Evolutionary conservation across 768 basidiomycete genomes (phyloP).

Genomic region (Tricholoma matsutake): DNA sequence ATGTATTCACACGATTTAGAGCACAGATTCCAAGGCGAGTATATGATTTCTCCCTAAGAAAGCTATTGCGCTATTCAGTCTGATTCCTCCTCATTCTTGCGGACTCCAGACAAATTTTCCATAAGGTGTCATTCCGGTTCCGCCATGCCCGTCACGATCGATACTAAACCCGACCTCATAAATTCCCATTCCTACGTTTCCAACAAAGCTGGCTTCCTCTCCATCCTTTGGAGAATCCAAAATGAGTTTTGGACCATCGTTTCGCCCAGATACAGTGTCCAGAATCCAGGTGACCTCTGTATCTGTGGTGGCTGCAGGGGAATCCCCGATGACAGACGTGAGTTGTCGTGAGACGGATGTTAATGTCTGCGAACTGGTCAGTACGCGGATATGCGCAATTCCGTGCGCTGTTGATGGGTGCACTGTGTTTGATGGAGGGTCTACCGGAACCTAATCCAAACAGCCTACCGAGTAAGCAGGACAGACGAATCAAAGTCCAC

Average conservation of each 20-base stretch:
- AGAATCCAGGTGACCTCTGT: slow-evolving; percentile 41
- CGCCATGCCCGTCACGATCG: slow-evolving; percentile 24
- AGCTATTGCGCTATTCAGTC: too few relatives aligned
- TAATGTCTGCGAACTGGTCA: slow-evolving; percentile 32
- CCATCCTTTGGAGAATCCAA: slow-evolving; percentile 33
- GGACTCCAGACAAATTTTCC: slow-evolving; percentile 41
- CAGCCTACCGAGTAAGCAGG: background rate
- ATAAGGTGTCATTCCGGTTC: slow-evolving; percentile 41
- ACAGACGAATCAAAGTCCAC: background rate
- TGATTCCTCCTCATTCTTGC: background rate
- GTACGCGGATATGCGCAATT: slow-evolving; percentile 46
- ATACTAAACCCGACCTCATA: slow-evolving; percentile 55
- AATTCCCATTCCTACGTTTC: slow-evolving; percentile 33
- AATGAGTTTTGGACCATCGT: slow-evolving; percentile 26
- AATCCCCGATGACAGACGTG: slow-evolving; percentile 44
- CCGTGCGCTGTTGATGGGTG: slow-evolving; percentile 52
- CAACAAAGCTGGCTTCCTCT: slow-evolving; percentile 32
- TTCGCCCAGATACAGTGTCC: slow-evolving; percentile 26
- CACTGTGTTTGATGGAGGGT: slow-evolving; percentile 41
- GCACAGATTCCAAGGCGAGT: too few relatives aligned
- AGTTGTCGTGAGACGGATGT: slow-evolving; percentile 34
- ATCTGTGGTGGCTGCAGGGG: slow-evolving; percentile 25
- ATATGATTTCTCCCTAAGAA: too few relatives aligned
- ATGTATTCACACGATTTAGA: too few relatives aligned
- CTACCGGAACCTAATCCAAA: slow-evolving; percentile 43